Evolutionary conservation across 495 filamentous ascomycete species (phyloP).

Genomic region (Cercophora sp.): DNA sequence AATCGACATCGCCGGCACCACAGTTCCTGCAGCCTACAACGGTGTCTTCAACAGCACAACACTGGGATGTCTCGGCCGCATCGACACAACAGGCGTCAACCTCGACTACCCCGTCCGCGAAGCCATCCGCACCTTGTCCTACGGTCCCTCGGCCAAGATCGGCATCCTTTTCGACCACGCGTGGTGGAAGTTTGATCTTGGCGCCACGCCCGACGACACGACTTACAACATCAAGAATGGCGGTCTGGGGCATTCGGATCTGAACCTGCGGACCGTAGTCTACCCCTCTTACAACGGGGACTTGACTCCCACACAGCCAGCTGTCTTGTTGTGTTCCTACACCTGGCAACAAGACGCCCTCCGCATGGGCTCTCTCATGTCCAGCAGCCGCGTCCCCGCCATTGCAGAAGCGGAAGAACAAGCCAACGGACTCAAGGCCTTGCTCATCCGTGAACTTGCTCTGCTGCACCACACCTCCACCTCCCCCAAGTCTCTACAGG

Average conservation of each 20-base stretch:
- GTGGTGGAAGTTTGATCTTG: constrained; percentile 26
- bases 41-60: constrained; percentile 30
- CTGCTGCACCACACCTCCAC: constrained; percentile 15
- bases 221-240: constrained; percentile 18
- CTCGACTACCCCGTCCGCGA: constrained; percentile 4
- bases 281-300: constrained; percentile 42
- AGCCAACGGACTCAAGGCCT: constrained; percentile 3
- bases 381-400: constrained; percentile 19
- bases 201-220: no score
- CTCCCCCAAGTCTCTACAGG: not conserved
- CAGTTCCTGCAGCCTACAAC: constrained; percentile 13
- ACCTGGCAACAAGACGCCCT: constrained; percentile 41
- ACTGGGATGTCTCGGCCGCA: constrained; percentile 25
- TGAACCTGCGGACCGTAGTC: constrained; percentile 36
- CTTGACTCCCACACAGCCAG: constrained; percentile 24
- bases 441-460: constrained; percentile 13
- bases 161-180: constrained; percentile 28
- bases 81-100: constrained; percentile 22
- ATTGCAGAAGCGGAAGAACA: no score
- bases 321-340: constrained; percentile 40
- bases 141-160: constrained; percentile 31
- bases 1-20: not conserved
- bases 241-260: constrained; percentile 35
- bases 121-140: constrained; percentile 28
- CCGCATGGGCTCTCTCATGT: constrained; percentile 34